These are phyloP conservation scores for Plasmodium inui DNA, from an alignment of 169 alveolate genomes.

Conservation along the genomic window DNA sequence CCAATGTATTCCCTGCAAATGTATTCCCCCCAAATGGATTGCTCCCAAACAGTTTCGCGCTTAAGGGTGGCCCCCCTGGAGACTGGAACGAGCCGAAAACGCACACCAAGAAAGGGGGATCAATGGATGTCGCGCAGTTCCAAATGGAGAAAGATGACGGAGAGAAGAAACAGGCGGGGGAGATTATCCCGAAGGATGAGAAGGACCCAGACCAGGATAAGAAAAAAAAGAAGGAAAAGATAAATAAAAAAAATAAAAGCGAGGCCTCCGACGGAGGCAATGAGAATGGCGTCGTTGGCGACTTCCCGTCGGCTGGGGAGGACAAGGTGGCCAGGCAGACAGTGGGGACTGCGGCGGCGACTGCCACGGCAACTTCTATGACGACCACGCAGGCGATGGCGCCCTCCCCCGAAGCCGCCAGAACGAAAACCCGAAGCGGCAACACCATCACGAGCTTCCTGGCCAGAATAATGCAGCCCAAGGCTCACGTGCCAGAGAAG, in stretches of 20 bases:
- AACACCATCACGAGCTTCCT: not conserved
- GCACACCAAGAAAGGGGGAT: not conserved
- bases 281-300: not conserved
- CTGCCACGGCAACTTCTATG: not conserved
- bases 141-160: not conserved
- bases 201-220: not conserved
- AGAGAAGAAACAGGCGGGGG: not conserved
- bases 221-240: constrained; percentile 45
- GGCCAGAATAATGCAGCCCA: not conserved
- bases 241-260: not conserved
- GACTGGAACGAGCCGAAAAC: not conserved
- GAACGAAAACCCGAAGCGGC: not conserved
- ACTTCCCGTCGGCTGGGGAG: not conserved
- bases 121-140: not conserved
- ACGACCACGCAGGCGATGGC: not conserved
- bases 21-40: not conserved
- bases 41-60: not conserved
- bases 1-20: not conserved
- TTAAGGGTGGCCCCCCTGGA: not conserved
- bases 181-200: not conserved
- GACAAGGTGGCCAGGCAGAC: not conserved
- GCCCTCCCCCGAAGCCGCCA: not conserved
- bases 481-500: not conserved
- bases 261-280: not conserved
- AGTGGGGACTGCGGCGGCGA: not conserved